Conservation (phyloP, 352 stramenopile species). For the Discostella stelligera region DNA sequence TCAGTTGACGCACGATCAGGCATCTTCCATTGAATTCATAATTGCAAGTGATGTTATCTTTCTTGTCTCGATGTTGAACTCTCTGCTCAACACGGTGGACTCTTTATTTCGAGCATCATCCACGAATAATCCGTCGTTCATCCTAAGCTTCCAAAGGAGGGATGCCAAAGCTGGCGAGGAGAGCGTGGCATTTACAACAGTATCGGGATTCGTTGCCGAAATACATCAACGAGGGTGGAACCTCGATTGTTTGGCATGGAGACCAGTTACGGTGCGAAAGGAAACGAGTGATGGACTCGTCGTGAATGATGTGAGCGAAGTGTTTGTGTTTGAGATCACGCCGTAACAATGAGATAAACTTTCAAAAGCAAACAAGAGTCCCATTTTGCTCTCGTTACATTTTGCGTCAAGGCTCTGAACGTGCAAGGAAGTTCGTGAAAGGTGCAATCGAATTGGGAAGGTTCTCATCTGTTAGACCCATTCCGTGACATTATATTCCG, state of each 20-base stretch:
- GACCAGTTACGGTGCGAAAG: constrained; percentile 25
- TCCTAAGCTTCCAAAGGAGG: constrained; percentile 72
- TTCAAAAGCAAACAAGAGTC: too few species aligned
- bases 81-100: constrained; percentile 58
- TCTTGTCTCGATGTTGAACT: constrained; percentile 61
- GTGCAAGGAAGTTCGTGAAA: too few species aligned
- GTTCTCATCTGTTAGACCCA: too few species aligned
- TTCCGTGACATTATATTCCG: too few species aligned
- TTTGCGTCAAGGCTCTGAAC: too few species aligned
- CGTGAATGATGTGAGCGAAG: constrained; percentile 28
- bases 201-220: constrained; percentile 47
- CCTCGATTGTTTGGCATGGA: constrained; percentile 65
- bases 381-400: too few species aligned
- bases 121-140: constrained; percentile 34
- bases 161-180: constrained; percentile 50
- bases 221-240: constrained; percentile 51
- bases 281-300: constrained; percentile 14
- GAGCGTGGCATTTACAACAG: constrained; percentile 59
- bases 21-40: constrained; percentile 53
- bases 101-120: constrained; percentile 49
- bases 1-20: constrained; percentile 34
- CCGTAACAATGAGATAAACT: neutral
- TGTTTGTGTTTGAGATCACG: constrained; percentile 39
- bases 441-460: too few species aligned
- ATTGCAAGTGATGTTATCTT: constrained; percentile 70